These are phyloP conservation scores for Hortaea werneckii DNA, from an alignment of 2,329 filamentous ascomycete species.

Conservation along the genomic window DNA sequence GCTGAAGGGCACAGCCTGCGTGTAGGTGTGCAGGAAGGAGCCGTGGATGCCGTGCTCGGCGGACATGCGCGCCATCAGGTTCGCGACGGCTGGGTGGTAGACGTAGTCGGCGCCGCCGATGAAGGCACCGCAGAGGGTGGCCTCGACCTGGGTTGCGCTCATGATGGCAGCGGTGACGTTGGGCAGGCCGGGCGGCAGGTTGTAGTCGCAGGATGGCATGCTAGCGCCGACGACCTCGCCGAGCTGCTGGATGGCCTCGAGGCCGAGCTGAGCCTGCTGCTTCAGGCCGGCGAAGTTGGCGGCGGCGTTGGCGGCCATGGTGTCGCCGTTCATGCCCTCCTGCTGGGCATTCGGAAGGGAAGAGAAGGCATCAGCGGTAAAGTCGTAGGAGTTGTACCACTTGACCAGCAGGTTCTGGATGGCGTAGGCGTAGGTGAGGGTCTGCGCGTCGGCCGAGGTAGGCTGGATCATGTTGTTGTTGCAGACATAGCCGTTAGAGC, in stretches of 20 bases:
- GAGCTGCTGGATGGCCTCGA: slow-evolving; percentile 1
- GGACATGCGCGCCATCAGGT: slow-evolving; percentile 1
- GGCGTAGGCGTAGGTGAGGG: slow-evolving; percentile 2
- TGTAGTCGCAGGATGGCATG: slow-evolving; percentile 32
- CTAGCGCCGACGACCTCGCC: background rate
- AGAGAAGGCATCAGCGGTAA: background rate
- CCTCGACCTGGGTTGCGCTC: background rate
- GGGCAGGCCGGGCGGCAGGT: slow-evolving; percentile 32
- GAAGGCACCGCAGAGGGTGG: slow-evolving; percentile 13
- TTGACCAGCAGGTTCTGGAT: slow-evolving; percentile 1
- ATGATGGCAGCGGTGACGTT: background rate
- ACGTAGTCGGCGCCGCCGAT: slow-evolving; percentile 32
- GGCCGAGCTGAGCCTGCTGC: slow-evolving; percentile 1
- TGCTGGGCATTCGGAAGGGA: slow-evolving; percentile 30
- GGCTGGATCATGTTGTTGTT: background rate
- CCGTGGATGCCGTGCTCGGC: slow-evolving; percentile 3
- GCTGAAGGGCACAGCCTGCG: background rate
- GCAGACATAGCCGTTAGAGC: background rate
- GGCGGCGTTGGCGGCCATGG: slow-evolving; percentile 32
- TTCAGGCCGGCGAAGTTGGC: slow-evolving; percentile 23
- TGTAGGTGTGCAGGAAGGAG: background rate
- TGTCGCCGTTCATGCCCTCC: slow-evolving; percentile 28
- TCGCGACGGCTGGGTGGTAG: slow-evolving; percentile 14
- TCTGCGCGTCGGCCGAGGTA: background rate
- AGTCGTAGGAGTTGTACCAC: background rate